These are phyloP conservation scores for Pythium aristosporum DNA, from an alignment of 352 stramenopile genomes.

Conservation along the genomic window DNA sequence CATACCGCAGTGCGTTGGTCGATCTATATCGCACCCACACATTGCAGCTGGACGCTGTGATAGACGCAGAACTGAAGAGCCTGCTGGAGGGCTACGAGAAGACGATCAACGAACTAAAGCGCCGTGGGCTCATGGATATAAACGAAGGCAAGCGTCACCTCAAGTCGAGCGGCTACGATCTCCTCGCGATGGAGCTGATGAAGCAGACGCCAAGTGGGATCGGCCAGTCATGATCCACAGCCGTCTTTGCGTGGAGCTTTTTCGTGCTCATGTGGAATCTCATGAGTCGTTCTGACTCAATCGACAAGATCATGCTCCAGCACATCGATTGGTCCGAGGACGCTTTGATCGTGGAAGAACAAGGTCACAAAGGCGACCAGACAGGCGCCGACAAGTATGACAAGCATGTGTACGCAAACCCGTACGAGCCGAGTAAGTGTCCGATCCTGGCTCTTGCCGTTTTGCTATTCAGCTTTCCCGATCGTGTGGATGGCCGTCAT, in stretches of 20 bases:
- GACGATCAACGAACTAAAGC: slow-evolving; percentile 8
- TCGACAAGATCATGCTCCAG: slow-evolving; percentile 18
- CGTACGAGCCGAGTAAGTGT: slow-evolving; percentile 18
- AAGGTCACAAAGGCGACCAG: slow-evolving; percentile 20
- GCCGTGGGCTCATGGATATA: slow-evolving; percentile 7
- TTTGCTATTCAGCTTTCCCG: slow-evolving; percentile 9
- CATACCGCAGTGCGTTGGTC: slow-evolving; percentile 11
- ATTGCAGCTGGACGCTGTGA: neutral
- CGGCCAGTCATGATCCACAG: neutral
- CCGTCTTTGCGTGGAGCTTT: slow-evolving; percentile 14
- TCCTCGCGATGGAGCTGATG: slow-evolving; percentile 9
- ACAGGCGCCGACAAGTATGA: slow-evolving; percentile 16
- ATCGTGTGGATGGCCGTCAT: neutral
- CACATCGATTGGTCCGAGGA: slow-evolving; percentile 19
- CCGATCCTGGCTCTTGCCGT: slow-evolving; percentile 16
- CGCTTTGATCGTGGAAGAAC: slow-evolving; percentile 12
- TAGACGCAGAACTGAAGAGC: slow-evolving; percentile 1
- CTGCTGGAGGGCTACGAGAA: slow-evolving; percentile 13
- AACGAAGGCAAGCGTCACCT: slow-evolving; percentile 14
- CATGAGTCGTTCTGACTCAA: slow-evolving; percentile 16
- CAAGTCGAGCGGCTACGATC: slow-evolving; percentile 10
- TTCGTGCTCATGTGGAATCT: slow-evolving; percentile 23
- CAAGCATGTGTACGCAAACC: slow-evolving; percentile 21
- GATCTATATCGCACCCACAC: slow-evolving; percentile 10
- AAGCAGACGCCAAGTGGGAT: neutral